Evolutionary conservation across 2,329 filamentous ascomycete species (phyloP), one percentile per base, ranked within the genome.

Genomic region (Aspergillus chevalieri): DNA sequence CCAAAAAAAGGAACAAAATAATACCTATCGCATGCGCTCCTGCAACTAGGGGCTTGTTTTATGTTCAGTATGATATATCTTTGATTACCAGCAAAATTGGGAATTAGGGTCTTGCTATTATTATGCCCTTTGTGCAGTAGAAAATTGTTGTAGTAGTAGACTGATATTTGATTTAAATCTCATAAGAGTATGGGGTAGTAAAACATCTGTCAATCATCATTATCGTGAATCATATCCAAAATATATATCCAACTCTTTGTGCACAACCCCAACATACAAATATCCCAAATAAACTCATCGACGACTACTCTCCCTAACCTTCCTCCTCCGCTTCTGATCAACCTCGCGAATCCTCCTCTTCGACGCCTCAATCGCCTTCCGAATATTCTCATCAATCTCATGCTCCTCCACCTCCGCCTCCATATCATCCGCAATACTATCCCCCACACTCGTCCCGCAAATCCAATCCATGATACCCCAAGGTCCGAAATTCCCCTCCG

Each of bases 401-500:
- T 67, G 55, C 36, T 68, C 64, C 24, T 69, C 63, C 34, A 63
- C 52, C 50, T 72, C 68, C 14, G 70, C 68, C 46, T 70, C 68
- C 21, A 78, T 54, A 58, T 80, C 78, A 43, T 81, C 78, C 22
- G 77, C 65, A 4, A 78, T 64, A 57, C 74, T 74, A 46, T 74
- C 65, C 15, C 74, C 61, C 28, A 69, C 56, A 4, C 58, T 65
- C 12, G 73, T 74, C 34, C 71, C 70, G 51, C 65, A 65, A 15
- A 74, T 42, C 68, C 73, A 74, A 59, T 77, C 74, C 51, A 71
- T 45, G 3, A 77, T 57, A 3, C 74, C 74, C 67, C 69, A 74
- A 10, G 69, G 66, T 2, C 73, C 72, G 54, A 66, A 77, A 52
- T 76, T 75, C 3, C 72, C 72, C 19, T 67, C 60, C 2, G 73